Base-by-base conservation (phyloP, 768 basidiomycete species). In the Lentinula edodes region DNA sequence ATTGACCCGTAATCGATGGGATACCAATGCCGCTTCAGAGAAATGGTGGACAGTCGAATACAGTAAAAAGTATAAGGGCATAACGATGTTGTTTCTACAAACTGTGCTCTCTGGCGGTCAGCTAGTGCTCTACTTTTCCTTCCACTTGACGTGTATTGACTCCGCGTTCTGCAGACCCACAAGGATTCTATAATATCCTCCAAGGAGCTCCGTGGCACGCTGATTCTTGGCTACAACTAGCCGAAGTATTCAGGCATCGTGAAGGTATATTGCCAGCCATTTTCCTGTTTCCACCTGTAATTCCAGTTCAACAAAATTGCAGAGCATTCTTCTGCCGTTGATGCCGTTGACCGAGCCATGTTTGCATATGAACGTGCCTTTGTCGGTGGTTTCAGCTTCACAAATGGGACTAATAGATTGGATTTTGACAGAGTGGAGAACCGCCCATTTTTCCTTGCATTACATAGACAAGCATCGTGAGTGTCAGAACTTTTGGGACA, bases 281-380 rank as follows among this genome's bases (percentile, higher is more conserved):
- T 61, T 58, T 36, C 18, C 6, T 46, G 43, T 58, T 52, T 51
- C 35, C 12, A 10, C 23, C 28, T 34, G 10, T 16, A 28, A 28
- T 28, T 28, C 2, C 28, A 28, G 28, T 16, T 18, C 41, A 15
- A 38, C 41, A n/a, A 43, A 13, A 52, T 34, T 45, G 20, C 59
- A 93, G 94, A 97, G 69, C 85, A 94, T 67, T 80, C 88, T 41
- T 84, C 88, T 58, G 92, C 93, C 0, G 85, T 91, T 3, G 94
- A 97, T 63, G 93, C 86, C 67, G 85, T 94, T n/a, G 90, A 93
- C 60, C 84, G 95, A n/a, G 91, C 95, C 0, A 72, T 99, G 15
- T 98, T 95, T 75, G 87, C 94, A 0, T 97, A 95, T 63, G 95
- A 98, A 68, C 85, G 94, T 12, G 86, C 91, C 10, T 91, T 98